A percentile compares a stretch with the other conserved stretches of the same genome.
These are phyloP conservation scores for Blastocystis sp. DNA, from an alignment of 352 stramenopile genomes.

Conservation along the genomic window DNA sequence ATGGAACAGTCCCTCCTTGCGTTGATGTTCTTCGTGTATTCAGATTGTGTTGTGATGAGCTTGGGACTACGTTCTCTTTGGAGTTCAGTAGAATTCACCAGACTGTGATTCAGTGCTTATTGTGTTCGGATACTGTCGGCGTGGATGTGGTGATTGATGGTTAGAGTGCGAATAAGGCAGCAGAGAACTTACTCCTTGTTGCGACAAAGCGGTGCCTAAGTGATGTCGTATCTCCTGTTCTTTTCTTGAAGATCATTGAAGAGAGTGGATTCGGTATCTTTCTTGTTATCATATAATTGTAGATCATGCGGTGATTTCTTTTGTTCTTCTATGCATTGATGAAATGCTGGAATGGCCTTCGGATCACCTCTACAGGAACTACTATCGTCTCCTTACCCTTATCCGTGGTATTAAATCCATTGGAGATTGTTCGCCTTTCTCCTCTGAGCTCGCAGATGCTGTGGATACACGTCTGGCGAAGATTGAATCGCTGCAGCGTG, in stretches of 20 bases:
- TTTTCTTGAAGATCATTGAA: neutral
- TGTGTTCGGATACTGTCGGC: neutral
- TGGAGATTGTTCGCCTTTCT: neutral
- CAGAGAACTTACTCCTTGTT: neutral
- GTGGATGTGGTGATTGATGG: neutral
- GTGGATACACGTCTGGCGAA: neutral
- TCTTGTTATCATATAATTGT: neutral
- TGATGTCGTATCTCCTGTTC: neutral
- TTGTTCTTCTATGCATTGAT: neutral
- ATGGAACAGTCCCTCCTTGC: neutral
- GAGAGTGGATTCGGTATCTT: neutral
- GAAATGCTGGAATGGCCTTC: neutral
- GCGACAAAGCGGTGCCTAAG: neutral
- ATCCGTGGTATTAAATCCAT: neutral
- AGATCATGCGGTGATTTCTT: neutral
- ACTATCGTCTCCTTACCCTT: slow-evolving; percentile 1
- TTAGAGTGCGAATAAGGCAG: neutral
- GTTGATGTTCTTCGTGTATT: neutral
- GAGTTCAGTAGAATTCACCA: neutral
- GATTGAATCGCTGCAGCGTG: neutral
- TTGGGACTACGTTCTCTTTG: neutral
- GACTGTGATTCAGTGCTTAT: neutral
- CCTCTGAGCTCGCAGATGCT: neutral
- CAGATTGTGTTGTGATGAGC: neutral
- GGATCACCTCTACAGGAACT: neutral